Conservation (phyloP, 371 early-diverging fungal genomes). For the Syncephalastrum contaminatum region DNA sequence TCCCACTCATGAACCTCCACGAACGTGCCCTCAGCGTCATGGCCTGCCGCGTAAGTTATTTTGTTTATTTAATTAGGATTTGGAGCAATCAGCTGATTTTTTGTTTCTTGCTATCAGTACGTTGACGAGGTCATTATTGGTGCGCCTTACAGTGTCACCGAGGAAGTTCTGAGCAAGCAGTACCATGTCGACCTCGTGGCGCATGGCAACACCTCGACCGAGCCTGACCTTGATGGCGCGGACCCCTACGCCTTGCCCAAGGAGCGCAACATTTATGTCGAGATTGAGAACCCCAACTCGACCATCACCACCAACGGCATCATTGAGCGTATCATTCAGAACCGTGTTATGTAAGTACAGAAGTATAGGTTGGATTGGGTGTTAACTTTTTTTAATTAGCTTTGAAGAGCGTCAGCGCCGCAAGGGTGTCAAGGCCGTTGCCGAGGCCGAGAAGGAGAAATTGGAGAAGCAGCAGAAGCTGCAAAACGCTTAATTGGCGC, state of each 20-base stretch:
- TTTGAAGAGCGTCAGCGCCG: conserved; percentile 75
- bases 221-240: conserved; percentile 65
- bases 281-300: conserved; percentile 72
- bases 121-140: conserved; percentile 91
- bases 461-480: conserved; percentile 29
- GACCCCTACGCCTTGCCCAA: conserved; percentile 88
- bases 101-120: conserved; percentile 47
- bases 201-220: conserved; percentile 68
- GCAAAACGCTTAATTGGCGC: conserved; percentile 6
- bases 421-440: conserved; percentile 66
- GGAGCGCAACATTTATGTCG: conserved; percentile 67
- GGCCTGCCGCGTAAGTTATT: conserved; percentile 71
- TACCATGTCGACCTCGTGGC: conserved; percentile 81
- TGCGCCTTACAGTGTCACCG: conserved; percentile 84
- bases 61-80: background rate
- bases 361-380: background rate
- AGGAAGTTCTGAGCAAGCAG: conserved; percentile 80
- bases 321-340: conserved; percentile 84
- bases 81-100: background rate
- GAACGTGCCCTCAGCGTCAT: conserved; percentile 89
- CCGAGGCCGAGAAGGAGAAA: conserved; percentile 67
- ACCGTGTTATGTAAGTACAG: conserved; percentile 70
- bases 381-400: conserved; percentile 19
- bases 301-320: conserved; percentile 83
- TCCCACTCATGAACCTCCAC: conserved; percentile 92